Evolutionary conservation across 140 eudicot species (phyloP), one percentile per base, ranked within the genome.

Genomic region (Senecio squalidus): DNA sequence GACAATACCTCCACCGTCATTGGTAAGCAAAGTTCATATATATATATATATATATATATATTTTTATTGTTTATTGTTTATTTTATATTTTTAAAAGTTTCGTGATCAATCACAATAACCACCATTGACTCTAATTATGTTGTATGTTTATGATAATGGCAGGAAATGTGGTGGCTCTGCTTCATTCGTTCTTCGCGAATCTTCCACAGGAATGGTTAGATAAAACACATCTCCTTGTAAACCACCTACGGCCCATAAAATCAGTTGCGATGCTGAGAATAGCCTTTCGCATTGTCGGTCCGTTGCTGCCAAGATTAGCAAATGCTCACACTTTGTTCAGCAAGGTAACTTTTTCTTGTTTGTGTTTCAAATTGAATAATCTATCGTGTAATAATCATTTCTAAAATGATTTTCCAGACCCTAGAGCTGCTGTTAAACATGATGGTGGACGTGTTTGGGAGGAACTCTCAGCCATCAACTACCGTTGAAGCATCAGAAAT

Each of bases 191-290:
- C 76, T 89, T 89, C 54, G 72, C 83, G 61, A 89, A 89, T 64
- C 95, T 89, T 71, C 95, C 97, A 23, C 86, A 82, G 30, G 97
- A 89, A 71, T 89, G 97, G 97, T 73, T 89, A 2, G 97, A 89
- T 72, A 88, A 89, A 47, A 71, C 97, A 18, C 92, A 89, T 71
- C 86, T 85, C 8, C 79, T 89, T 59, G 81, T 89, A 26, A 89
- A 77, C 77, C 95, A 89, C 64, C 78, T 89, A 29, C 80, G 82
- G 71, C 97, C 97, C 14, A 83, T 89, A 75, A 72, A 81, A 46
- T 89, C 97, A 80, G 85, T 91, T 20, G 95, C 98, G 7, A 81
- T 82, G 73, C 60, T 91, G 69, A 81, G 98, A 69, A 91, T 91
- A 66, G 94, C 80, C n/a, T 91, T 91, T 58, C 98, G 98, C 23